Evolutionary conservation across 208 protist genomes (phyloP).

Genomic region (Borovskyia barvae): DNA sequence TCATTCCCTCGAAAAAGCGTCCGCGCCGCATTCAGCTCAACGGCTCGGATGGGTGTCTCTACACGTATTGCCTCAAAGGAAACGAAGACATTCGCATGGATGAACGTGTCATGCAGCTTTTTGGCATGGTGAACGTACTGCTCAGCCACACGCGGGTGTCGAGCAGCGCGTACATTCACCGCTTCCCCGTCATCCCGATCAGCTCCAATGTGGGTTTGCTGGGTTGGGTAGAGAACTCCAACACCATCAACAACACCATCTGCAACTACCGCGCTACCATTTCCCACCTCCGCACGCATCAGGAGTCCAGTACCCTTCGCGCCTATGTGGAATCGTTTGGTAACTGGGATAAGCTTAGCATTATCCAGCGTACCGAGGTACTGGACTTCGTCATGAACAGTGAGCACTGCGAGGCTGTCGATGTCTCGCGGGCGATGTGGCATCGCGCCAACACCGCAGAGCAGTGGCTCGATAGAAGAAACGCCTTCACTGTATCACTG

Average conservation of each 20-base stretch:
- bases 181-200: constrained; percentile 99
- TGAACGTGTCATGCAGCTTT: constrained; percentile 99
- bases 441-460: constrained; percentile 96
- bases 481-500: constrained; percentile 97
- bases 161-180: constrained; percentile 86
- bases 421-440: constrained; percentile 94
- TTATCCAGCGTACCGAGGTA: constrained; percentile 96
- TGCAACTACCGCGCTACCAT: constrained; percentile 95
- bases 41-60: constrained; percentile 95
- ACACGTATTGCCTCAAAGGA: constrained; percentile 98
- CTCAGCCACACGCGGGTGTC: constrained; percentile 90
- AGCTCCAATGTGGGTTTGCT: constrained; percentile 98
- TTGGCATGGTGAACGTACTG: constrained; percentile 99
- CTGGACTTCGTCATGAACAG: constrained; percentile 98
- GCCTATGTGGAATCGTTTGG: constrained; percentile 89
- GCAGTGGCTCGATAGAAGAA: constrained; percentile 98
- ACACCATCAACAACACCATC: constrained; percentile 99
- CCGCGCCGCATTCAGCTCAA: constrained; percentile 97
- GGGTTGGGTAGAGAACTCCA: constrained; percentile 97
- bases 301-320: constrained; percentile 76
- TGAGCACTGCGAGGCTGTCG: constrained; percentile 83
- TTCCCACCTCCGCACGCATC: constrained; percentile 83
- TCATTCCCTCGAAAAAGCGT: constrained; percentile 99
- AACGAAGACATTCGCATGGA: constrained; percentile 99
- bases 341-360: constrained; percentile 86